These are phyloP conservation scores for Aspergillus viridinutans DNA, from an alignment of 2,329 filamentous ascomycete species.

Conservation along the genomic window DNA sequence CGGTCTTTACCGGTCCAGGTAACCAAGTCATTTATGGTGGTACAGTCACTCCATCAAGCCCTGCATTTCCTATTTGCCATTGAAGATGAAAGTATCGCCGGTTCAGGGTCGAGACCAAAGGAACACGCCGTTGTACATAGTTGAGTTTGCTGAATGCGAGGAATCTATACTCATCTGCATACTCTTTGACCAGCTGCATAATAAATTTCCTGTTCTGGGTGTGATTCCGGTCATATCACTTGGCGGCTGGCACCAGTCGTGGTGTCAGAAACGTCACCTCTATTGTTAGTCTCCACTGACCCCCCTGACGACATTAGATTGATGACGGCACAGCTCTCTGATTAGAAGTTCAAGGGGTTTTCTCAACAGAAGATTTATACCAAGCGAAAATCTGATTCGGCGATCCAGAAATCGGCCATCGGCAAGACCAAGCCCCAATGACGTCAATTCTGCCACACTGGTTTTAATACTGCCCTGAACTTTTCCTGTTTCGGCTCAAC, in stretches of 20 bases:
- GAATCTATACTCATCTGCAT: background rate
- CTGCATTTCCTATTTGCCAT: conserved; percentile 6
- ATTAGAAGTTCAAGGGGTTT: no score
- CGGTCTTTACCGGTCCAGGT: conserved; percentile 8
- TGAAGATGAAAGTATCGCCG: background rate
- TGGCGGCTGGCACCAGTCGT: no score
- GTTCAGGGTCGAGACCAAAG: background rate
- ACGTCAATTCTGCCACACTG: background rate
- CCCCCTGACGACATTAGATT: background rate
- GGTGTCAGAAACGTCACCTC: background rate
- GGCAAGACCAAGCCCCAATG: background rate
- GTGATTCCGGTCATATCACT: background rate
- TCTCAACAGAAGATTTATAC: background rate
- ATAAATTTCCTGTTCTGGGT: no score
- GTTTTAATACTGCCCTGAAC: background rate
- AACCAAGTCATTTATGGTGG: conserved; percentile 7
- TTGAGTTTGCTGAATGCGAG: background rate
- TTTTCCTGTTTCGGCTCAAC: background rate
- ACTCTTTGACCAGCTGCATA: background rate
- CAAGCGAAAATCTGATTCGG: background rate
- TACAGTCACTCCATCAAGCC: background rate
- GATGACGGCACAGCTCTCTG: background rate
- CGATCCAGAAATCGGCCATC: background rate
- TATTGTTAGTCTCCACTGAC: background rate
- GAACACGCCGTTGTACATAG: background rate